A percentile compares a stretch with the other conserved stretches of the same genome.
Conservation (phyloP, 495 filamentous ascomycete species). For the Copromyces sp. region DNA sequence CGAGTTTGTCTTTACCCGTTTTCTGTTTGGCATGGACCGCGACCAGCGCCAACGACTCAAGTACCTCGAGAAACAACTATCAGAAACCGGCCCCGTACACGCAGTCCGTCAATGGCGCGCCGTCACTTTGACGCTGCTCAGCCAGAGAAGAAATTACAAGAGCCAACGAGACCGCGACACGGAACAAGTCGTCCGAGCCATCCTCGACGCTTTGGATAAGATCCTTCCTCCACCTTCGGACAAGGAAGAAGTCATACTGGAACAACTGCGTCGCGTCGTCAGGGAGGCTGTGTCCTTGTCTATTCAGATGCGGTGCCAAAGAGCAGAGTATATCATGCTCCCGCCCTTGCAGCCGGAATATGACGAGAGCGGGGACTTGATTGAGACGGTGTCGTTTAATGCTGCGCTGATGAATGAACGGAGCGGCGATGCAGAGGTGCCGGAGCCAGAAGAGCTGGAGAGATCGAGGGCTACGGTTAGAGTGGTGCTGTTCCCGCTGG, state of each 20-base stretch:
- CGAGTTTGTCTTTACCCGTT: slow-evolving; percentile 95
- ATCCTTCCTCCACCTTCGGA: slow-evolving; percentile 76
- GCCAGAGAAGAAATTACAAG: slow-evolving; percentile 61
- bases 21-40: slow-evolving; percentile 95
- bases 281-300: slow-evolving; percentile 74
- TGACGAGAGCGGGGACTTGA: slow-evolving; percentile 81
- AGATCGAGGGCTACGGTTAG: slow-evolving; percentile 65
- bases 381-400: slow-evolving; percentile 68
- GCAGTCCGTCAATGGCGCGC: slow-evolving; percentile 95
- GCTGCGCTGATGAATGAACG: slow-evolving; percentile 89
- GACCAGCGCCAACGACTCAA: slow-evolving; percentile 97
- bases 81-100: slow-evolving; percentile 68
- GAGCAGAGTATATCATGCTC: slow-evolving; percentile 95
- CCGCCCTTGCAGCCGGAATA: slow-evolving; percentile 92
- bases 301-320: slow-evolving; percentile 92
- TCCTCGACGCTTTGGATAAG: slow-evolving; percentile 64
- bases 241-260: slow-evolving; percentile 60
- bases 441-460: slow-evolving; percentile 64
- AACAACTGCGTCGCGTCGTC: slow-evolving; percentile 75
- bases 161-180: slow-evolving; percentile 73
- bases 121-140: slow-evolving; percentile 79
- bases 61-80: slow-evolving; percentile 78
- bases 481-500: slow-evolving; percentile 85
- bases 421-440: slow-evolving; percentile 45
- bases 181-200: slow-evolving; percentile 77